Evolutionary conservation across 2,329 filamentous ascomycete species (phyloP).

Genomic region (Emergomyces orientalis): DNA sequence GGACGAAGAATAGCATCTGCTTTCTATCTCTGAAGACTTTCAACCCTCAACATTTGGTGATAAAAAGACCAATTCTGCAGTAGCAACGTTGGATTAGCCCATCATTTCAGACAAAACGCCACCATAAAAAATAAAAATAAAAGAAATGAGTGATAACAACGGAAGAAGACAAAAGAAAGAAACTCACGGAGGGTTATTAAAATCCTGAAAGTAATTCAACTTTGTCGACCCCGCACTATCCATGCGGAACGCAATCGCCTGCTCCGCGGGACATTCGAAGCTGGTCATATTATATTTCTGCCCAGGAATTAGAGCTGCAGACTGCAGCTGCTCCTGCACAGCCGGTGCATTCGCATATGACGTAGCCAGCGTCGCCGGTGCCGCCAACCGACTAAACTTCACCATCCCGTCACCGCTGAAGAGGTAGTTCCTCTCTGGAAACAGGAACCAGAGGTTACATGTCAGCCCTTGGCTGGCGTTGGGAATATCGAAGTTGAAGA

Average conservation of each 20-base stretch:
- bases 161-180: background rate
- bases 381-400: constrained; percentile 44
- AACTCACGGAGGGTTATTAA: constrained; percentile 43
- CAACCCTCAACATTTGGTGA: constrained; percentile 19
- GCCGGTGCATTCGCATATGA: constrained; percentile 47
- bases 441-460: constrained; percentile 57
- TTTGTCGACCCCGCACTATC: constrained; percentile 42
- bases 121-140: background rate
- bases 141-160: background rate
- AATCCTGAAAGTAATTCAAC: constrained; percentile 57
- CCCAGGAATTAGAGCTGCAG: constrained; percentile 43
- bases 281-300: constrained; percentile 46
- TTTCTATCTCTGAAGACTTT: background rate
- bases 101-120: background rate
- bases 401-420: constrained; percentile 47
- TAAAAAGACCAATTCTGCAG: constrained; percentile 32
- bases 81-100: background rate
- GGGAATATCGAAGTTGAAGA: constrained; percentile 63
- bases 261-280: constrained; percentile 47
- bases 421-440: constrained; percentile 54
- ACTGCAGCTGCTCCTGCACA: constrained; percentile 35
- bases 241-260: constrained; percentile 46
- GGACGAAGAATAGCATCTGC: background rate
- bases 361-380: constrained; percentile 41
- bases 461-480: constrained; percentile 45